Base-by-base conservation (phyloP, 2,329 filamentous ascomycete species). In the Hymenotorrendiella dingleyae region DNA sequence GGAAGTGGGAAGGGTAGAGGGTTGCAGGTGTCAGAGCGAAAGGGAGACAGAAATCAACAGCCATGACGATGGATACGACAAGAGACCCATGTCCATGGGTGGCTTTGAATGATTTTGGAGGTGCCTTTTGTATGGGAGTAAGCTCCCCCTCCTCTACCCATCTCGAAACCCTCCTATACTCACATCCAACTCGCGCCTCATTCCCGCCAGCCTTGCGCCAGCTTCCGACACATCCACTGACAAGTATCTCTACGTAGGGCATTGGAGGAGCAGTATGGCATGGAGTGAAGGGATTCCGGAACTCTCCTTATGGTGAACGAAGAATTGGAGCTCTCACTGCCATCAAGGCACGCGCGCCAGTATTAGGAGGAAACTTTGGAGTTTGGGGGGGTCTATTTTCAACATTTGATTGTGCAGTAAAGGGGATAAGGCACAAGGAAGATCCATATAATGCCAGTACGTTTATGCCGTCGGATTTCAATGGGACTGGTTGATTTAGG, bases 41-140 rank as follows among this genome's bases (percentile, higher is more conserved):
- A 42, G 17, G 23, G 14, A 36, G 34, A 36, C 40, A 22, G 22
- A 33, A 17, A 42, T 53, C n/a, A 46, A 44, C 46, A 57, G 51
- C 41, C 56, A 57, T 58, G 42, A 56, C 55, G 53, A 93, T 95
- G 85, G 91, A 98, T 80, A 93, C 97, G 75, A 85, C 86, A 52
- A 80, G 93, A 71, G 93, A 97, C 69, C 93, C 93, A 50, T 97
- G 93, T 70, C 93, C 93, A 43, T 97, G 84, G 83, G 90, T 97
- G 62, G 86, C 93, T 54, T 77, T 97, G 55, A 95, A 90, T 69
- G 93, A 98, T 71, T 97, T 97, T 64, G 93, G 93, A 51, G 93
- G 93, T 69, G 93, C 91, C 45, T 96, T 97, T 62, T 83, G 79
- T 63, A 97, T 96, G 91, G 91, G 91, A 58, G 88, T 93, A 85